These are phyloP conservation scores for Dothideomycetes sp. DNA, from an alignment of 2,329 filamentous ascomycete genomes.

Conservation along the genomic window DNA sequence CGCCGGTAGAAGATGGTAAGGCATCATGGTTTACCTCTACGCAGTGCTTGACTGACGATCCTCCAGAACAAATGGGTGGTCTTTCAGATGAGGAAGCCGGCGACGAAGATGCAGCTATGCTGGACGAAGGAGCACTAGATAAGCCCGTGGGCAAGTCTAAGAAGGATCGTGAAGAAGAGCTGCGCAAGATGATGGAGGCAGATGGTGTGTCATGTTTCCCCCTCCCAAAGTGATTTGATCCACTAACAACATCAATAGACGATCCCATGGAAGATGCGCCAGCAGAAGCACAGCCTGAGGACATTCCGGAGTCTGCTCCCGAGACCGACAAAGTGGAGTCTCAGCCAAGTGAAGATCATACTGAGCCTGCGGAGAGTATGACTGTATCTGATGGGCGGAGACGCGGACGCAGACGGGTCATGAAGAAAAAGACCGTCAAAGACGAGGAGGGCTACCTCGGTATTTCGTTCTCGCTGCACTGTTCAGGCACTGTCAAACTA, in stretches of 20 bases:
- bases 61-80: slow-evolving; percentile 20
- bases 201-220: slow-evolving; percentile 27
- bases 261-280: slow-evolving; percentile 50
- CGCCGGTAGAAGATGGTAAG: slow-evolving; percentile 8
- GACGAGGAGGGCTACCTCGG: slow-evolving; percentile 86
- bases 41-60: background rate
- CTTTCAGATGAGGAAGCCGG: slow-evolving; percentile 44
- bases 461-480: slow-evolving; percentile 31
- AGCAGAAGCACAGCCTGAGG: slow-evolving; percentile 21
- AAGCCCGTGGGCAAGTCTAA: slow-evolving; percentile 29
- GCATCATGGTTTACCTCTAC: background rate
- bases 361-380: slow-evolving; percentile 30
- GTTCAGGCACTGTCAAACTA: slow-evolving; percentile 9
- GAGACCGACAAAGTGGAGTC: slow-evolving; percentile 10
- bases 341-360: slow-evolving; percentile 1
- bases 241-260: slow-evolving; percentile 31
- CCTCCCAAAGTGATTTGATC: no score
- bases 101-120: slow-evolving; percentile 29
- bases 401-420: slow-evolving; percentile 66
- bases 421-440: slow-evolving; percentile 77
- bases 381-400: slow-evolving; percentile 53
- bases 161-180: slow-evolving; percentile 53
- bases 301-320: slow-evolving; percentile 32
- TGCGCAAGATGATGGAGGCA: slow-evolving; percentile 68
- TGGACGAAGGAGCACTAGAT: slow-evolving; percentile 11